phyloP scores from a whole-genome alignment of 1,284 basidiomycete species.

The Cryptococcus maquisensis region DNA sequence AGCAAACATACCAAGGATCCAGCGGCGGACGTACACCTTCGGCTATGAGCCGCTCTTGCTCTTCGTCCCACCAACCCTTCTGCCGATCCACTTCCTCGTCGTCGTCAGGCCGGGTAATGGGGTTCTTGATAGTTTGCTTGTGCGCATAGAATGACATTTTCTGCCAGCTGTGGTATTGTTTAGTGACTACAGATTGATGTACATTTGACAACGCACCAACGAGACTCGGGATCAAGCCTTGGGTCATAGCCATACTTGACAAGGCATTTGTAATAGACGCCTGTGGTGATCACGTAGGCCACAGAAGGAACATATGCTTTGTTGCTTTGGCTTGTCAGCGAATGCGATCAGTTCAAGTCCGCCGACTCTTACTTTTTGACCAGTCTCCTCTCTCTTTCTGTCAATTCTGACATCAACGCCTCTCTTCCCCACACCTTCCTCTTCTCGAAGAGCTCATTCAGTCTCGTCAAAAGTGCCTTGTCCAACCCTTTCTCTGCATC shows the following conservation, averaged over 20 bases:
- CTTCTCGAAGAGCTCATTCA: conserved; percentile 56
- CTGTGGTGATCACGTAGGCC: conserved; percentile 84
- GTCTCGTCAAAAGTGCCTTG: conserved; percentile 56
- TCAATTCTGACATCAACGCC: conserved; percentile 27
- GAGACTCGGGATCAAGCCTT: conserved; percentile 61
- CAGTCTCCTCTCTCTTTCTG: conserved; percentile 61
- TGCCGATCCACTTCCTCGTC: conserved; percentile 16
- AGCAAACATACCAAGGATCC: conserved; percentile 26
- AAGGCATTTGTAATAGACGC: conserved; percentile 87
- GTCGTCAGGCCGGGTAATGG: conserved; percentile 17
- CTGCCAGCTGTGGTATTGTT: conserved; percentile 9
- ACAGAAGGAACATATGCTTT: conserved; percentile 52
- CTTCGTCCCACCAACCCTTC: conserved; percentile 32
- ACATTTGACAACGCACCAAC: conserved; percentile 58
- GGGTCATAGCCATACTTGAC: conserved; percentile 88
- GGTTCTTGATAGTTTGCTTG: conserved; percentile 8
- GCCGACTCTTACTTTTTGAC: background rate
- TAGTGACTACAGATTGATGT: background rate
- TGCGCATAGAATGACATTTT: conserved; percentile 22
- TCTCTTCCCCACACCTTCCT: conserved; percentile 70
- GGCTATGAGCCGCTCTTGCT: conserved; percentile 28
- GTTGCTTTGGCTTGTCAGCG: conserved; percentile 30
- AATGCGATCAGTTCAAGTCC: background rate
- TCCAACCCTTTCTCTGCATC: conserved; percentile 54
- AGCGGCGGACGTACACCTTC: conserved; percentile 31